phyloP scores from a whole-genome alignment of 371 early-diverging fungal genomes.

The Apophysomyces variabilis region DNA sequence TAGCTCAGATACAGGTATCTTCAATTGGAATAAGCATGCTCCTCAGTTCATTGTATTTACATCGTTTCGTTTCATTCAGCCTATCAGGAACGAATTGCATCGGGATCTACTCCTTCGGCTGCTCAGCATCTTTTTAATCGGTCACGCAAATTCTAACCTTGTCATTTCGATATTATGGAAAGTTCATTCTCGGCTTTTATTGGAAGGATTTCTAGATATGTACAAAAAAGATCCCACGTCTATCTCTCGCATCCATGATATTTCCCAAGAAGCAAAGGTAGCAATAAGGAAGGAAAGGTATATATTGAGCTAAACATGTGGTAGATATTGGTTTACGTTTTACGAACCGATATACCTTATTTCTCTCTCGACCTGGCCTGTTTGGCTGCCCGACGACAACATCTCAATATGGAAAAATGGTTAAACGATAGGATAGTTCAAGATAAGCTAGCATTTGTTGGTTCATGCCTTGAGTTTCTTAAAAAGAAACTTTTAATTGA shows the following conservation, averaged over 20 bases:
- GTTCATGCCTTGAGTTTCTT: conserved; percentile 77
- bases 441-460: conserved; percentile 70
- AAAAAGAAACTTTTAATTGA: conserved; percentile 69
- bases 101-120: conserved; percentile 71
- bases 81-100: conserved; percentile 67
- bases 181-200: conserved; percentile 58
- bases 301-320: conserved; percentile 1
- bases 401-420: conserved; percentile 88
- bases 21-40: too few relatives aligned
- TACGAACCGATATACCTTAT: conserved; percentile 68
- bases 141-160: conserved; percentile 73
- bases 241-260: conserved; percentile 78
- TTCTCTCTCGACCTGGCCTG: conserved; percentile 86
- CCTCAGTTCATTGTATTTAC: conserved; percentile 5
- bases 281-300: not conserved
- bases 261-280: conserved; percentile 85
- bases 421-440: conserved; percentile 68
- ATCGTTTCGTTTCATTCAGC: conserved; percentile 17
- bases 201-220: conserved; percentile 74
- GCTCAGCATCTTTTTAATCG: conserved; percentile 72
- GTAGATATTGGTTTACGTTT: conserved; percentile 72
- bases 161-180: conserved; percentile 81
- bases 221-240: conserved; percentile 75
- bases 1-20: conserved; percentile 65
- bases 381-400: conserved; percentile 80